Evolutionary conservation across 257 asterid species (phyloP).

Genomic region (Ophiorrhiza pumila): DNA sequence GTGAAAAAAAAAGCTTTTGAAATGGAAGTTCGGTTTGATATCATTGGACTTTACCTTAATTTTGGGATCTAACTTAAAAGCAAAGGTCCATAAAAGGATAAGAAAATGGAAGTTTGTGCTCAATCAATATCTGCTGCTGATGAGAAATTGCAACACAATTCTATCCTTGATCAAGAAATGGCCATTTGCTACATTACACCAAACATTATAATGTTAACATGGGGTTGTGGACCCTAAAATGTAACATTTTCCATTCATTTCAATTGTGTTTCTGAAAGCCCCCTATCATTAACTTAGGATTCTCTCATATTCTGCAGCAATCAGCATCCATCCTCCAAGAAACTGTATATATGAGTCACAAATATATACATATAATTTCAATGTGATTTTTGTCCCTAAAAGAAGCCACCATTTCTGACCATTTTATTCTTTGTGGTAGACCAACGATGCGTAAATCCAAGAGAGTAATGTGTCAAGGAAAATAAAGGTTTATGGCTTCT

Average conservation of each 20-base stretch:
- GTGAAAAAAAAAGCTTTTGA: neutral
- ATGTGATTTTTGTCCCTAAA: slow-evolving; percentile 33
- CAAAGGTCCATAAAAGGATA: neutral
- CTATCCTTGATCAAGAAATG: slow-evolving; percentile 4
- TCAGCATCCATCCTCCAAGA: neutral
- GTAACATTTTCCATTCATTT: neutral
- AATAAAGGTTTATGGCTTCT: slow-evolving; percentile 33
- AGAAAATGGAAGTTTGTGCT: neutral
- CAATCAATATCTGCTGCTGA: neutral
- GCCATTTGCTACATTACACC: slow-evolving; percentile 31
- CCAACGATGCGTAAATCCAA: slow-evolving; percentile 34
- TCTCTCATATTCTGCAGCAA: slow-evolving; percentile 17
- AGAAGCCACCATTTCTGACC: slow-evolving; percentile 32
- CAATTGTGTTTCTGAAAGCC: neutral
- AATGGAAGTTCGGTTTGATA: neutral
- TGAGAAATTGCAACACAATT: neutral
- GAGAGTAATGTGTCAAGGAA: slow-evolving; percentile 16
- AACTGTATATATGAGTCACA: too few species aligned
- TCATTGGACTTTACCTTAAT: neutral
- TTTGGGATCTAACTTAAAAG: neutral
- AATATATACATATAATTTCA: neutral
- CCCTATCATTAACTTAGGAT: slow-evolving; percentile 46
- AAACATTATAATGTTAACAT: neutral
- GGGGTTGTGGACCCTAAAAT: slow-evolving; percentile 14
- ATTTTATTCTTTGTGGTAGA: slow-evolving; percentile 7